Evolutionary conservation across 2,329 filamentous ascomycete species (phyloP), one percentile per base, ranked within the genome.

Genomic region (Podosphaera xanthii): DNA sequence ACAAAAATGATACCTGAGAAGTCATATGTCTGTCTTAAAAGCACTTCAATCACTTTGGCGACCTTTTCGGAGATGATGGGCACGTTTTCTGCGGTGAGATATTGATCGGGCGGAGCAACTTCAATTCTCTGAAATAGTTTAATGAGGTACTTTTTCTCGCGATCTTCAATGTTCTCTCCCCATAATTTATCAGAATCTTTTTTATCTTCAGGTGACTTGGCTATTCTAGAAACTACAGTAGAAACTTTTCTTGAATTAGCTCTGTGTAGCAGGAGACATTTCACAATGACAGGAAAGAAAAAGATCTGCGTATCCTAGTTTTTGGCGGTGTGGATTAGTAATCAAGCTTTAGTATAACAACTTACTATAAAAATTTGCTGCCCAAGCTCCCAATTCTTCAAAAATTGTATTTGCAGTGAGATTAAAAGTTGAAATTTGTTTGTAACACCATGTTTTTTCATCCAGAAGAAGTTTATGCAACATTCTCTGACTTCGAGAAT

Each of bases 1-100:
- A 79, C 84, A 63, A 90, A 90, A 0, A 89, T 70, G 14, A 90
- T 81, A 0, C 82, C 74, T 7, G 63, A 62, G 3, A 77, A 75
- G 0, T 74, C 69, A 0, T 73, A 68, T 0, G 74, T 68, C 1
- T 75, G 68, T 10, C 71, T 67, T 1, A 66, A 65, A 1, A 78
- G 63, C 14, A 84, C 74, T 3, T 77, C 70, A 2, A 87, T 69
- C 14, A 90, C 71, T 4, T 71, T 69, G 22, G 67, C 64, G 2
- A 79, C 72, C 65, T 88, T 87, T n/a, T 76, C 66, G 0, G 83
- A 81, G 0, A 83, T 64, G 35, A 53, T 10, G 49, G 60, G 35
- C 30, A 61, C 48, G 12, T 38, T 65, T 62, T 42, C 61, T 57
- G 22, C 65, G 60, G 31, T 33, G 59, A 61, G n/a, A 69, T 60